Base-by-base conservation (phyloP, 1,284 basidiomycete species). In the Amylostereum areolatum region DNA sequence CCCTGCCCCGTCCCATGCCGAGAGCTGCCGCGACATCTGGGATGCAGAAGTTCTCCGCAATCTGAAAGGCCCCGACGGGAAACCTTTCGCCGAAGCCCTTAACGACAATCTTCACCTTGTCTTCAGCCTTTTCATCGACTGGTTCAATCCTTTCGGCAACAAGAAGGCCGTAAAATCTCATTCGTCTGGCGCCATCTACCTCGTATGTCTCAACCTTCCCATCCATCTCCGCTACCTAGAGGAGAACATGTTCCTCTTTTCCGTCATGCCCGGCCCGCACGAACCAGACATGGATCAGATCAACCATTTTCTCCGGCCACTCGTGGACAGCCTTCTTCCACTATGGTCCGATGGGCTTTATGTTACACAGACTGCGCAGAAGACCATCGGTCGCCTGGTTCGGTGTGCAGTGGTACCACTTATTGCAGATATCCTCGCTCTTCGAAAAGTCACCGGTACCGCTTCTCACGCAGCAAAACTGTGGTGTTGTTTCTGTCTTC, bases 61-160 rank as follows among this genome's bases (percentile, higher is more conserved):
- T n/a, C n/a, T n/a, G n/a, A n/a, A n/a, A n/a, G n/a, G n/a, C n/a
- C n/a, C n/a, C n/a, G n/a, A n/a, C n/a, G n/a, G n/a, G n/a, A n/a
- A n/a, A n/a, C n/a, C n/a, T n/a, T n/a, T n/a, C n/a, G n/a, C n/a
- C n/a, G n/a, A n/a, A n/a, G n/a, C n/a, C n/a, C n/a, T n/a, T n/a
- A n/a, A n/a, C 12, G 37, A 25, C 5, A 25, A 39, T 18, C 5
- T 39, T 5, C 37, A 60, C 40, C 50, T 65, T 46, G 47, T 56
- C 8, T 66, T 69, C 46, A 55, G 56, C 30, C 55, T 74, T 2
- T 59, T 53, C 33, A 42, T 68, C 3, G 66, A 75, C 46, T 69
- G 61, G 47, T 74, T 75, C 57, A 73, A 73, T 48, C 69, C 70
- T 1, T 56, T 55, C 24, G 63, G 67, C 2, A n/a, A n/a, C n/a